phyloP scores from a whole-genome alignment of 1,284 basidiomycete species.

The Athelia psychrophila region DNA sequence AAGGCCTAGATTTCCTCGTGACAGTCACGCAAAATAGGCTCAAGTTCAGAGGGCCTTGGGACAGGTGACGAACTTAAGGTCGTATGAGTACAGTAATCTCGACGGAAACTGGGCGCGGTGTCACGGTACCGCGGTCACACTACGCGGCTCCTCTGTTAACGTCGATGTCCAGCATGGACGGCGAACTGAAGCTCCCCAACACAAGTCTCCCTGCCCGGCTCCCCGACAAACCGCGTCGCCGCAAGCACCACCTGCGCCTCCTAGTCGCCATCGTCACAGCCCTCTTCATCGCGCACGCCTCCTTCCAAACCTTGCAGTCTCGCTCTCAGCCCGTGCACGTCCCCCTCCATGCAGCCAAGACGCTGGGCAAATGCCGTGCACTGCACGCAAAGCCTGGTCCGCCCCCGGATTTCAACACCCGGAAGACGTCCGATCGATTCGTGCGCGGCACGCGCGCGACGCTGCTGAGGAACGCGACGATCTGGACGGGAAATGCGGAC shows the following conservation, averaged over 20 bases:
- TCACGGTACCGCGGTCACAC: too few species aligned
- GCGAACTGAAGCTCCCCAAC: too few species aligned
- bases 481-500: slow-evolving; percentile 78
- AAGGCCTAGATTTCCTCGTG: too few species aligned
- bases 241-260: neutral
- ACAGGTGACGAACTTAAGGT: too few species aligned
- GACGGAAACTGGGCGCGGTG: too few species aligned
- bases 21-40: too few species aligned
- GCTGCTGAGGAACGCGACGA: slow-evolving; percentile 73
- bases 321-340: neutral
- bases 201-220: too few species aligned
- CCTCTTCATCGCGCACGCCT: neutral
- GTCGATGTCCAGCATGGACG: neutral
- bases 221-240: too few species aligned
- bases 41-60: too few species aligned
- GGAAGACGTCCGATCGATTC: slow-evolving; percentile 68
- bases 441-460: slow-evolving; percentile 60
- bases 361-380: slow-evolving; percentile 44
- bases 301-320: neutral
- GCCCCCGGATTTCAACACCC: slow-evolving; percentile 48
- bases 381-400: slow-evolving; percentile 48
- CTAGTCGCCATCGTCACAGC: neutral
- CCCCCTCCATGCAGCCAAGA: slow-evolving; percentile 42
- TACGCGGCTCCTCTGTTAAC: too few species aligned
- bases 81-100: too few species aligned